Percentiles rank a stretch among this genome's conserved stretches.
phyloP scores from a whole-genome alignment of 2,329 filamentous ascomycete species.

The Scedosporium minutisporum region DNA sequence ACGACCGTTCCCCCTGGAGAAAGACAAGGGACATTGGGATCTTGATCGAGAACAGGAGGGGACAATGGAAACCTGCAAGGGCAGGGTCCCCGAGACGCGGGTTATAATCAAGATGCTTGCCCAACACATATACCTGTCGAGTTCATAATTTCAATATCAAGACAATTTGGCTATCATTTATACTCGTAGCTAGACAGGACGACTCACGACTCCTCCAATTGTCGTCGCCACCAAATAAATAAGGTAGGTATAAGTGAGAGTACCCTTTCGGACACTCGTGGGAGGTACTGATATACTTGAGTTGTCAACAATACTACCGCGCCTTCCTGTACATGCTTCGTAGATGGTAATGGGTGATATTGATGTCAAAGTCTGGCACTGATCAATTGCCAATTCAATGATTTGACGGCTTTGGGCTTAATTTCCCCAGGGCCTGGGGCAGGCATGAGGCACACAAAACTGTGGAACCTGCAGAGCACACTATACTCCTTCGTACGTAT shows the following conservation, averaged over 20 bases:
- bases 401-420: background rate
- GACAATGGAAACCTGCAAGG: background rate
- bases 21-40: background rate
- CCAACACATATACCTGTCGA: background rate
- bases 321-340: background rate
- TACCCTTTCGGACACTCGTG: background rate
- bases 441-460: background rate
- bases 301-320: background rate
- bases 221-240: background rate
- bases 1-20: background rate
- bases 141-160: slow-evolving; percentile 1
- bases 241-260: background rate
- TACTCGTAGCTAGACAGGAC: background rate
- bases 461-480: background rate
- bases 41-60: background rate
- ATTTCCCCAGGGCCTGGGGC: background rate
- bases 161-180: background rate
- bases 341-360: background rate
- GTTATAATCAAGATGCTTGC: background rate
- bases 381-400: background rate
- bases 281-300: background rate
- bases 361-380: background rate
- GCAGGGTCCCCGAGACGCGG: background rate
- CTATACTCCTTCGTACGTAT: too few species aligned
- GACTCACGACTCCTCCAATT: background rate